Conservation (phyloP, 768 basidiomycete genomes). For the Russula olivacea region DNA sequence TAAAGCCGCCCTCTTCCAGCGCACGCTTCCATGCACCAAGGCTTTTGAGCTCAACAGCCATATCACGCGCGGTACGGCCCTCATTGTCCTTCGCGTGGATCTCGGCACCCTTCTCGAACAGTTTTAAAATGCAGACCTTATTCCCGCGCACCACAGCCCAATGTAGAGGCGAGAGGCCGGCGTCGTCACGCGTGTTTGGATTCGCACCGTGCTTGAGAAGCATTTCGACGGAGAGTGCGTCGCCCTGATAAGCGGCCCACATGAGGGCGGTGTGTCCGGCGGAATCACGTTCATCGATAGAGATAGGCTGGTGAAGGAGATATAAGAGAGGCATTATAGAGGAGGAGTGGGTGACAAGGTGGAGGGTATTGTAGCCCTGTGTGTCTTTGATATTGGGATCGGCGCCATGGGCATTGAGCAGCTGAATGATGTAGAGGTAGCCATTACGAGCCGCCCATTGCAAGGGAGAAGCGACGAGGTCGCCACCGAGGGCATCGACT, state of each 20-base stretch:
- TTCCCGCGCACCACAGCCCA: slow-evolving; percentile 99
- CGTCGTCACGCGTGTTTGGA: slow-evolving; percentile 66
- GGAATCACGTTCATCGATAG: slow-evolving; percentile 82
- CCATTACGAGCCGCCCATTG: slow-evolving; percentile 99
- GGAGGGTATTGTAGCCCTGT: slow-evolving; percentile 94
- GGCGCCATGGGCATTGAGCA: slow-evolving; percentile 83
- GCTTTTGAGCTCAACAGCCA: slow-evolving; percentile 92
- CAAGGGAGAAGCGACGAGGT: slow-evolving; percentile 89
- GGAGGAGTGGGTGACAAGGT: slow-evolving; percentile 91
- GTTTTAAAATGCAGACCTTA: slow-evolving; percentile 71
- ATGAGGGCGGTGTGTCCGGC: slow-evolving; percentile 93
- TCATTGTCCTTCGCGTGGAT: slow-evolving; percentile 72
- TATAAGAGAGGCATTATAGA: slow-evolving; percentile 93
- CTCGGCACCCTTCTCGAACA: slow-evolving; percentile 84
- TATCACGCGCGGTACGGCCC: slow-evolving; percentile 86
- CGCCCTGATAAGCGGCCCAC: slow-evolving; percentile 99
- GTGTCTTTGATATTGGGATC: slow-evolving; percentile 89
- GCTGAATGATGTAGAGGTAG: slow-evolving; percentile 90
- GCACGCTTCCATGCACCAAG: slow-evolving; percentile 86
- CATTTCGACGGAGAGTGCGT: slow-evolving; percentile 89
- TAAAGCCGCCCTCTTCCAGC: slow-evolving; percentile 79
- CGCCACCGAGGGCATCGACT: slow-evolving; percentile 90
- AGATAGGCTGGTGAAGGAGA: slow-evolving; percentile 87
- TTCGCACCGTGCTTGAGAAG: slow-evolving; percentile 85
- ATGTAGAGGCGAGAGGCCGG: slow-evolving; percentile 84